phyloP scores from a whole-genome alignment of 2,329 filamentous ascomycete genomes.

The Aspergillus tanneri region DNA sequence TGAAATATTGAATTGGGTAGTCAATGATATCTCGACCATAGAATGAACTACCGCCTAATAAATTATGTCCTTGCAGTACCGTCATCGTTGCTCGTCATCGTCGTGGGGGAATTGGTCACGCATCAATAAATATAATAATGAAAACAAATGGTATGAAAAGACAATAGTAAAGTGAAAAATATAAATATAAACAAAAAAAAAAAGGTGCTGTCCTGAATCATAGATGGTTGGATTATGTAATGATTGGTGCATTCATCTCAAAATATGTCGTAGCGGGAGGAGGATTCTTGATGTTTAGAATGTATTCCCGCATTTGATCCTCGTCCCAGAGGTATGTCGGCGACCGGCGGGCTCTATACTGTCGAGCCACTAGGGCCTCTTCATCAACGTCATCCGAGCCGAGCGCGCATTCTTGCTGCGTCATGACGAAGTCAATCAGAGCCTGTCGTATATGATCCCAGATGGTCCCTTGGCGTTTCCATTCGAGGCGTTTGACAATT shows the following conservation, averaged over 20 bases:
- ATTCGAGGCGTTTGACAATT: slow-evolving; percentile 32
- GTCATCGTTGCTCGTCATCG: too few relatives aligned
- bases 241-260: slow-evolving; percentile 16
- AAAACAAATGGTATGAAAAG: too few relatives aligned
- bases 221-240: slow-evolving; percentile 9
- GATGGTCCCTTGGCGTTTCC: slow-evolving; percentile 27
- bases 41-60: too few relatives aligned
- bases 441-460: slow-evolving; percentile 30
- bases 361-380: slow-evolving; percentile 25
- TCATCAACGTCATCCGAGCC: slow-evolving; percentile 23
- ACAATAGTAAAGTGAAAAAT: too few relatives aligned
- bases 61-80: too few relatives aligned
- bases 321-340: slow-evolving; percentile 28
- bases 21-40: too few relatives aligned
- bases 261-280: slow-evolving; percentile 1
- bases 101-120: too few relatives aligned
- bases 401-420: slow-evolving; percentile 32
- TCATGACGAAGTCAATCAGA: slow-evolving; percentile 27
- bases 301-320: slow-evolving; percentile 28
- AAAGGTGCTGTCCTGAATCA: too few relatives aligned
- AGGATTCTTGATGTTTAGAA: slow-evolving; percentile 16
- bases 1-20: too few relatives aligned
- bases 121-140: too few relatives aligned
- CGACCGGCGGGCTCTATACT: slow-evolving; percentile 13
- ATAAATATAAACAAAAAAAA: background rate